Evolutionary conservation across 768 basidiomycete species (phyloP), one percentile per base, ranked within the genome.

Genomic region (Auricularia sp.): DNA sequence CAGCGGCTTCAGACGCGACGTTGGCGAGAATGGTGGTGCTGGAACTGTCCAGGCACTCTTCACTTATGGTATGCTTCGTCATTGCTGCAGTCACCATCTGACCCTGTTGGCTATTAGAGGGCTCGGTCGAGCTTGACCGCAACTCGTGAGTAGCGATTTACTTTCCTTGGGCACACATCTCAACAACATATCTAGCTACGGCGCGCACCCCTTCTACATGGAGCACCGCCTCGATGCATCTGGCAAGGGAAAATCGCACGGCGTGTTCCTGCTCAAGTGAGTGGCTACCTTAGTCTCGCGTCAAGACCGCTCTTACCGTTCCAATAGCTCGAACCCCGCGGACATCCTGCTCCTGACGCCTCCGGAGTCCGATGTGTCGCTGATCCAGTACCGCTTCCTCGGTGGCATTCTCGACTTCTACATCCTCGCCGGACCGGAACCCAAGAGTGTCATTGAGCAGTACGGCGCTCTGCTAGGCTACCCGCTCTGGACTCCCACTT

Each of bases 401-500:
- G 74, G 75, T 5, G 74, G 74, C 11, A 73, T 72, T 0, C 67
- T 76, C 56, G 74, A 75, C 67, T 71, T 75, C 60, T 51, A 72
- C 62, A 74, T 87, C 39, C 66, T 75, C 36, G 66, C 77, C 8
- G 81, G 80, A 14, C 76, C 77, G 11, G 71, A 64, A 23, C 81
- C 85, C 29, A 76, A 76, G 56, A 72, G 73, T n/a, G 89, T 89
- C 8, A 81, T 88, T 60, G 81, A 87, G 66, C 89, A 91, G 72
- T 88, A 91, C 68, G 82, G 84, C 3, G 79, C 76, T 42, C 74
- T 84, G 16, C 78, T 88, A 33, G 89, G 89, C 3, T 75, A 82
- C 44, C 87, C 90, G 3, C 82, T 82, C 36, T 86, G 87, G 83
- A 84, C 85, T 70, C 89, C 88, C 2, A 77, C 78, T 36, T 91